phyloP scores from a whole-genome alignment of 305 asterid genomes.

The Fraxinus floribunda region DNA sequence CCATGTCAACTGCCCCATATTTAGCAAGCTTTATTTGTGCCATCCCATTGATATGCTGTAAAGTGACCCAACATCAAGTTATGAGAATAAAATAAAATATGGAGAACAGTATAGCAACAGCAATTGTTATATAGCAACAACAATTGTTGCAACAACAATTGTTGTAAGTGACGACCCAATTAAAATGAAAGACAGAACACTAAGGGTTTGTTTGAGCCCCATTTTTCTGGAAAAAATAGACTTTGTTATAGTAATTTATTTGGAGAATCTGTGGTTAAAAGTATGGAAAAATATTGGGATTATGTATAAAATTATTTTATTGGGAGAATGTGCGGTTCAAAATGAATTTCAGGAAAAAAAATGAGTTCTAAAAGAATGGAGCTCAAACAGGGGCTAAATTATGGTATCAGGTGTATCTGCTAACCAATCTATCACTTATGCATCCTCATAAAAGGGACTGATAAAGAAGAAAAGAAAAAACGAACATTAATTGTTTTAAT shows the following conservation, averaged over 20 bases:
- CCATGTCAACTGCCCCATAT: slow-evolving; percentile 84
- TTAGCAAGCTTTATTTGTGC: slow-evolving; percentile 73
- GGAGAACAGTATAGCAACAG: neutral
- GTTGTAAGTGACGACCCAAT: neutral
- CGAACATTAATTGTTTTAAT: neutral
- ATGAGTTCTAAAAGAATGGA: too few species aligned
- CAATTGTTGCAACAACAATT: too few species aligned
- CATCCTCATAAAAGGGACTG: neutral
- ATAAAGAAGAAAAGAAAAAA: neutral
- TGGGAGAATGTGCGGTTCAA: too few species aligned
- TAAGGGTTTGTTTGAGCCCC: too few species aligned
- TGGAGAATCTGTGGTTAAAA: too few species aligned
- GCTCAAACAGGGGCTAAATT: neutral
- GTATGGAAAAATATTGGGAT: too few species aligned
- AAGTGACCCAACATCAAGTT: slow-evolving; percentile 15
- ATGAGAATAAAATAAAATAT: neutral
- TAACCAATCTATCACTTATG: neutral
- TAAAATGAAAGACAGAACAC: neutral
- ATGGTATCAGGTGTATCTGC: neutral
- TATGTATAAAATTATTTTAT: too few species aligned
- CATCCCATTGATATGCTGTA: slow-evolving; percentile 82
- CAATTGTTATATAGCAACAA: neutral
- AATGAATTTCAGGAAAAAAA: too few species aligned
- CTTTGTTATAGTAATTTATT: too few species aligned
- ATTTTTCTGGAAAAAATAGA: too few species aligned